A percentile compares a stretch with the other conserved stretches of the same genome.
phyloP scores from a whole-genome alignment of 345 rosid genomes.

The Eucalyptus regnans region DNA sequence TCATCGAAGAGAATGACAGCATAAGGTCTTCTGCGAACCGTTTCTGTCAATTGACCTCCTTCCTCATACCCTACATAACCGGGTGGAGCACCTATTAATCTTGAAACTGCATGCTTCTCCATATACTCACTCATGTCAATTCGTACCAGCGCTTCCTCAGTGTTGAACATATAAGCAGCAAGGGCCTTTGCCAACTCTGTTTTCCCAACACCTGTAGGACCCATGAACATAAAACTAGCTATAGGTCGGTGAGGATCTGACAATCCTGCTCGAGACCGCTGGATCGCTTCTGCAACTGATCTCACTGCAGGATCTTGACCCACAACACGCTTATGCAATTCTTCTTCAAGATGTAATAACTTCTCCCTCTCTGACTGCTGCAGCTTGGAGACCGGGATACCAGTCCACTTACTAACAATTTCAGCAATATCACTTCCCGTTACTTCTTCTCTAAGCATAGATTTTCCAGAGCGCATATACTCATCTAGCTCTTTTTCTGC shows the following conservation, averaged over 20 bases:
- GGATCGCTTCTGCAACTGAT: conserved; percentile 95
- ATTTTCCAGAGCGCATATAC: conserved; percentile 83
- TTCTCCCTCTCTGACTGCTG: conserved; percentile 95
- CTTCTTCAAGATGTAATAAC: conserved; percentile 77
- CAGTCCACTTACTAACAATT: conserved; percentile 96
- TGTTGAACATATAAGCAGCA: conserved; percentile 87
- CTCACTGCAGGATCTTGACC: conserved; percentile 97
- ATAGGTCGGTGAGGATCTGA: conserved; percentile 97
- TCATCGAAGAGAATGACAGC: conserved; percentile 95
- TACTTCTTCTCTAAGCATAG: conserved; percentile 98
- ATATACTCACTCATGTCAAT: conserved; percentile 99
- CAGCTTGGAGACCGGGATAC: conserved; percentile 93
- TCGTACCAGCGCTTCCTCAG: conserved; percentile 91
- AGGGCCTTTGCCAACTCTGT: conserved; percentile 94
- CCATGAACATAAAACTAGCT: conserved; percentile 99
- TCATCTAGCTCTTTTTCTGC: conserved; percentile 92
- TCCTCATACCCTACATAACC: conserved; percentile 98
- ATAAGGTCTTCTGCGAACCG: conserved; percentile 88
- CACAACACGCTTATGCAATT: conserved; percentile 80
- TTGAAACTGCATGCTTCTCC: conserved; percentile 98
- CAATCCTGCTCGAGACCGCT: conserved; percentile 94
- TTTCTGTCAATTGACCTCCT: conserved; percentile 95
- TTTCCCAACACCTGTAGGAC: conserved; percentile 98
- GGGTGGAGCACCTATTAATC: conserved; percentile 98
- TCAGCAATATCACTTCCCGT: conserved; percentile 89